These are phyloP conservation scores for Phyllosticta paracitricarpa DNA, from an alignment of 2,329 filamentous ascomycete species.

Conservation along the genomic window DNA sequence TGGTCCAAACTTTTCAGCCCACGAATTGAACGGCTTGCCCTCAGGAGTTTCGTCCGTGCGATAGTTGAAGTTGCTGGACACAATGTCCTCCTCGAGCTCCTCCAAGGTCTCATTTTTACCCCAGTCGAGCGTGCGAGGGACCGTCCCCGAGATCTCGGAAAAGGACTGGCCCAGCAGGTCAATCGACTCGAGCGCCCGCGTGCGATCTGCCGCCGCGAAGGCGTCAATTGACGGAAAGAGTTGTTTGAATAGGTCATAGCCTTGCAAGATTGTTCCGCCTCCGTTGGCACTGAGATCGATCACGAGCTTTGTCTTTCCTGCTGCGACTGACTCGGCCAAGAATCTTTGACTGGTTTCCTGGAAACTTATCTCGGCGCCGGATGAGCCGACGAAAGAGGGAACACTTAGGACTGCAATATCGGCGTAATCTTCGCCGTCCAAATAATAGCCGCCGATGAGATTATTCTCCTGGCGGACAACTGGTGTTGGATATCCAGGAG, in stretches of 20 bases:
- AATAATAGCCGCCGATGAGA: conserved; percentile 37
- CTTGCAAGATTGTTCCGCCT: conserved; percentile 49
- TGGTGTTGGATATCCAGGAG: conserved; percentile 35
- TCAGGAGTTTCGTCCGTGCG: conserved; percentile 33
- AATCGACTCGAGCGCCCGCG: conserved; percentile 40
- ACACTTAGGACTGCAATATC: conserved; percentile 37
- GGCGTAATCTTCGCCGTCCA: conserved; percentile 32
- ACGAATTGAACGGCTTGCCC: conserved; percentile 39
- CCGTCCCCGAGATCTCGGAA: conserved; percentile 23
- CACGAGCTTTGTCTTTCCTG: conserved; percentile 50
- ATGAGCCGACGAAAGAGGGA: conserved; percentile 28
- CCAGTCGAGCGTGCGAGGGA: conserved; percentile 21
- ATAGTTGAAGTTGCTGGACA: conserved; percentile 37
- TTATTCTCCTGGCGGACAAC: conserved; percentile 30
- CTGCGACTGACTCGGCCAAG: conserved; percentile 32
- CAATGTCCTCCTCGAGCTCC: conserved; percentile 17
- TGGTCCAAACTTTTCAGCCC: conserved; percentile 36
- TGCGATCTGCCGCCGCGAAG: conserved; percentile 41
- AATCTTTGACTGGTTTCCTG: conserved; percentile 32
- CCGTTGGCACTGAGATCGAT: conserved; percentile 51
- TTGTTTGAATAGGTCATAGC: conserved; percentile 52
- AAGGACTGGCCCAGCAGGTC: conserved; percentile 34
- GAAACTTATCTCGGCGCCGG: conserved; percentile 21
- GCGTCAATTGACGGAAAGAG: conserved; percentile 42
- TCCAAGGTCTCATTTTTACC: conserved; percentile 25